Evolutionary conservation across 441 rosid genomes (phyloP).

Genomic region (Eruca vesicaria): DNA sequence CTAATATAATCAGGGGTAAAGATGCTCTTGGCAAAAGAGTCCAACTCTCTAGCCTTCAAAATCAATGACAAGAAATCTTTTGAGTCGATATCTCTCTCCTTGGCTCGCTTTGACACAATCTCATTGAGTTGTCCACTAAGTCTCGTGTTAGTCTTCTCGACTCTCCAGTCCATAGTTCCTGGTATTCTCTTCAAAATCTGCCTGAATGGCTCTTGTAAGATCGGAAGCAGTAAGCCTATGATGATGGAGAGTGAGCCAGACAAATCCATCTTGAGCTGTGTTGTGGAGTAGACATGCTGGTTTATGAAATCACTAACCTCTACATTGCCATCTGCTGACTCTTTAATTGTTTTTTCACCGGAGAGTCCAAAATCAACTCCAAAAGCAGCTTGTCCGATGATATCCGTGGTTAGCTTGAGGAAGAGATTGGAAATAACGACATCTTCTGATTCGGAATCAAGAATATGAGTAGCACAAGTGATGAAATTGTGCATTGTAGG

Average conservation of each 20-base stretch:
- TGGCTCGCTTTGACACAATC: constrained; percentile 70
- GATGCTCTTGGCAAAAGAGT: constrained; percentile 44
- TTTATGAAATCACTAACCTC: constrained; percentile 72
- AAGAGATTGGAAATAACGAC: constrained; percentile 68
- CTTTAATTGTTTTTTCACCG: constrained; percentile 33
- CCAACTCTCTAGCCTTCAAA: constrained; percentile 67
- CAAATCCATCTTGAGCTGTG: constrained; percentile 93
- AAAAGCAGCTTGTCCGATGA: constrained; percentile 92
- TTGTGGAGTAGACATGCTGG: constrained; percentile 89
- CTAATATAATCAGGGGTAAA: constrained; percentile 73
- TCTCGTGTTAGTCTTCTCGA: constrained; percentile 58
- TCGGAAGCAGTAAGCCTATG: constrained; percentile 69
- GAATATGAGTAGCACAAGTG: constrained; percentile 58
- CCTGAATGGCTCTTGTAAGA: constrained; percentile 88
- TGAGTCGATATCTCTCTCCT: constrained; percentile 47
- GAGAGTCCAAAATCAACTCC: constrained; percentile 87
- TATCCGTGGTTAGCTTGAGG: constrained; percentile 81
- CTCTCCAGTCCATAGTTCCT: constrained; percentile 86
- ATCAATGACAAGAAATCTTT: constrained; percentile 82
- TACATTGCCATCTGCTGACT: constrained; percentile 22
- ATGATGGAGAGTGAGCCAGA: constrained; percentile 86
- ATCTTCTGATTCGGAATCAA: constrained; percentile 46
- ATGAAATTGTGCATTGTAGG: constrained; percentile 80
- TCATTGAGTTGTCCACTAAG: constrained; percentile 63
- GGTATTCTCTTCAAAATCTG: constrained; percentile 86